Percentiles rank a stretch among this genome's conserved stretches.
Evolutionary conservation across 805 yeast species (phyloP).

Genomic region (Hanseniaspora nectarophila): DNA sequence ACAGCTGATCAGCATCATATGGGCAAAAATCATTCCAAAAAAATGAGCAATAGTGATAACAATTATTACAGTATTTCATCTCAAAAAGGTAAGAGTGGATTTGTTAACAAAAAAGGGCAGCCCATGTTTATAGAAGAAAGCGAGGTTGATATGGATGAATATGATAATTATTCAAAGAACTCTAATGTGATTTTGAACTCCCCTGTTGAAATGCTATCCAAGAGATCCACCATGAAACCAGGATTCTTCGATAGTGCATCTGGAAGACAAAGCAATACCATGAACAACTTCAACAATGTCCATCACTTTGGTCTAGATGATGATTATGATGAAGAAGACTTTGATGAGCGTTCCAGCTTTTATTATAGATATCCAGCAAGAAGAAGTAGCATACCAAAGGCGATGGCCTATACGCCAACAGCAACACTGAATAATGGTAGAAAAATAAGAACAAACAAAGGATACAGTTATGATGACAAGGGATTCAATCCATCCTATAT

Average conservation of each 20-base stretch:
- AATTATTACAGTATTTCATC: neutral
- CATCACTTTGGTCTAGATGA: constrained; percentile 21
- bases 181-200: neutral
- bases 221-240: neutral
- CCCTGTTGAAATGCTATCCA: neutral
- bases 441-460: constrained; percentile 2
- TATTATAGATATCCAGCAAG: constrained; percentile 10
- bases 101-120: neutral
- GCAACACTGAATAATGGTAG: neutral
- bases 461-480: neutral
- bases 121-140: neutral
- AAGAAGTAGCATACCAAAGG: neutral
- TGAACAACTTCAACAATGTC: neutral
- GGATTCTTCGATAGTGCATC: neutral
- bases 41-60: neutral
- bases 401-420: neutral
- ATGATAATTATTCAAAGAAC: neutral
- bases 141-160: neutral
- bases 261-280: neutral
- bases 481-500: neutral
- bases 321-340: constrained; percentile 25
- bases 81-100: neutral
- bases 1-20: neutral
- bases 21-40: neutral
- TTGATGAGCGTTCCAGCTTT: constrained; percentile 19